Evolutionary conservation across 176 grass and related monocot species (phyloP), one percentile per base, ranked within the genome.

Genomic region (Melocanna baccifera): DNA sequence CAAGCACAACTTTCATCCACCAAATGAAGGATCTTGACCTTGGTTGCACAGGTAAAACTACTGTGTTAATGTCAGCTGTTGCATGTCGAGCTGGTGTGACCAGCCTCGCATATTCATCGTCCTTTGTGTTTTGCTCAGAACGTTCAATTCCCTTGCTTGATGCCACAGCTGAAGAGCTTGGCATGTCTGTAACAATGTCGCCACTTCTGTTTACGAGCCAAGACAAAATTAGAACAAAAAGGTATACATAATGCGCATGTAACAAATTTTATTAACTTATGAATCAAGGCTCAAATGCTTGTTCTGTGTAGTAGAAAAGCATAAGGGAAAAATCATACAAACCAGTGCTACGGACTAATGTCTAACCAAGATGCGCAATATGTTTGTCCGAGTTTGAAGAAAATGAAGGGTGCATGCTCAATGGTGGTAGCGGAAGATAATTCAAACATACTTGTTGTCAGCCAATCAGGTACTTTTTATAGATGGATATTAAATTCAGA

Each of bases 1-100:
- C 77, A 72, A 87, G 66, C 18, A 99, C 29, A 78, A 92, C 29
- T 87, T 96, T 94, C 73, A 94, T 89, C 96, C 96, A 99, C 96
- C 91, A 96, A 73, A 85, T 80, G 77, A 75, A 91, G 20, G 81
- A 85, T 64, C 83, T 89, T 47, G 85, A 90, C 34, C 68, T 84
- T 26, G 85, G 45, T 30, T 83, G 71, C 47, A 89, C 62, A 57
- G 79, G 22, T 86, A 72, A 26, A 50, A 71, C 57, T 83, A 79
- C 26, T 12, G 67, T 39, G 64, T 65, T 78, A 71, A 67, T 61
- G 23, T 90, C 85, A 87, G 69, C 16, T 55, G 81, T 28, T 87
- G 32, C 69, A 84, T 52, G 62, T 53, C 75, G 89, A 63, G 42
- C 43, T 39, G 91, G 90, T 45, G 57, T 77, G 50, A 99, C 93